Percentiles rank a stretch among this genome's conserved stretches.
phyloP scores from a whole-genome alignment of 2,329 filamentous ascomycete species.

The Fusarium nurragi region DNA sequence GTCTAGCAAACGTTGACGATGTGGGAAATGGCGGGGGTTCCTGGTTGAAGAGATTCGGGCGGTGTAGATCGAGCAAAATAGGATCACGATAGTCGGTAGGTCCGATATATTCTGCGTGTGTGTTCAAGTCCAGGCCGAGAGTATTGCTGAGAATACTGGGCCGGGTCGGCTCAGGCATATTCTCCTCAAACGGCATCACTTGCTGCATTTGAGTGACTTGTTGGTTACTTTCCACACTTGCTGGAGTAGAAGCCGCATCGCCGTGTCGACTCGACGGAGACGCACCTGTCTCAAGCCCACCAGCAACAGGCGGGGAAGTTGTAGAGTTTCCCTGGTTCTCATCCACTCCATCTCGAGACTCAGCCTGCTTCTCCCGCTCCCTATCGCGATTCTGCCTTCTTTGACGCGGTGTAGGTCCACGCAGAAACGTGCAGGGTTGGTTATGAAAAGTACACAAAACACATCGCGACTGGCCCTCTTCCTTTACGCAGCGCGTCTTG shows the following conservation, averaged over 20 bases:
- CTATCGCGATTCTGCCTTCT: conserved; percentile 41
- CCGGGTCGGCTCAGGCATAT: conserved; percentile 33
- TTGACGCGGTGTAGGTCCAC: conserved; percentile 48
- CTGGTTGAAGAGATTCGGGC: conserved; percentile 55
- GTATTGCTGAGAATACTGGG: conserved; percentile 52
- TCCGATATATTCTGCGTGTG: conserved; percentile 69
- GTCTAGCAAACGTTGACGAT: conserved; percentile 43
- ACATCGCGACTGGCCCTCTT: conserved; percentile 67
- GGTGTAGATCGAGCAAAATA: conserved; percentile 64
- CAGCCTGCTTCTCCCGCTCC: conserved; percentile 30
- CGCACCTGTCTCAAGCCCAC: conserved; percentile 13
- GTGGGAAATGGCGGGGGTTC: conserved; percentile 12
- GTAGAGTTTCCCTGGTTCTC: conserved; percentile 24
- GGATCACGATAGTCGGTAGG: conserved; percentile 68
- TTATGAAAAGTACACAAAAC: conserved; percentile 73
- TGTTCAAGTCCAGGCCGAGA: conserved; percentile 65
- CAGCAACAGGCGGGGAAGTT: conserved; percentile 26
- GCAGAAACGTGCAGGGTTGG: conserved; percentile 72
- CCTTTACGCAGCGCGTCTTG: conserved; percentile 72
- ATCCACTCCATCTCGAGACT: conserved; percentile 30
- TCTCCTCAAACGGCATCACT: conserved; percentile 30
- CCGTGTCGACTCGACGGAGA: conserved; percentile 42
- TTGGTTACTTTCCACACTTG: conserved; percentile 38
- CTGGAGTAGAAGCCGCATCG: conserved; percentile 38
- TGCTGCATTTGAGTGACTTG: conserved; percentile 26